phyloP scores from a whole-genome alignment of 225 moss, liverwort and hornwort species.

The Neckera pumila region DNA sequence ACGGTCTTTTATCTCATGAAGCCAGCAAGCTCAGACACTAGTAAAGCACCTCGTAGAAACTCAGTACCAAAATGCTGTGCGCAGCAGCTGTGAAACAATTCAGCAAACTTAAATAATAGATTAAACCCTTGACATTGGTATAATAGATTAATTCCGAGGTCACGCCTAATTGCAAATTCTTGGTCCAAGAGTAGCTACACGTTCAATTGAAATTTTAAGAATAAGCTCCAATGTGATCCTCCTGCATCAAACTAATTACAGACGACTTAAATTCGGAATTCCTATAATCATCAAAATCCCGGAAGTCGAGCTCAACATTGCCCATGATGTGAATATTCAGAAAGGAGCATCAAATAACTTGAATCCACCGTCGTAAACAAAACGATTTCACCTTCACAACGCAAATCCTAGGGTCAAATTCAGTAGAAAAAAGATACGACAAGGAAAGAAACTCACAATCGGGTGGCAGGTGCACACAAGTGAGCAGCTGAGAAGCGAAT shows the following conservation, averaged over 20 bases:
- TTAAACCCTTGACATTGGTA: not conserved
- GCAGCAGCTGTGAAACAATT: not conserved
- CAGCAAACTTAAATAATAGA: not conserved
- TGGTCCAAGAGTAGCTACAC: not conserved
- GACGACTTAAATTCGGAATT: not conserved
- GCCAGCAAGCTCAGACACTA: not conserved
- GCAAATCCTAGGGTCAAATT: not conserved
- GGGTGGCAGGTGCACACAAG: slow-evolving; percentile 37
- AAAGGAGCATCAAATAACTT: not conserved
- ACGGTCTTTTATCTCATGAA: not conserved
- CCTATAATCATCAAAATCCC: not conserved
- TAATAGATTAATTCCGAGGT: not conserved
- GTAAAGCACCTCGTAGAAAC: not conserved
- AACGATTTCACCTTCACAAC: not conserved
- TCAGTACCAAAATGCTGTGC: not conserved
- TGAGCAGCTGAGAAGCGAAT: slow-evolving; percentile 33
- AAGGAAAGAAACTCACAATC: slow-evolving; percentile 14
- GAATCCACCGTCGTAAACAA: not conserved
- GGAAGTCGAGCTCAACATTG: not conserved
- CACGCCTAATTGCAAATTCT: not conserved
- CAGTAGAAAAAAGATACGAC: not conserved
- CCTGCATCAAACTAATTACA: not conserved
- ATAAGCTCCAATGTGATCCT: not conserved
- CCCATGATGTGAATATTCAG: not conserved
- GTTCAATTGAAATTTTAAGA: not conserved